Conservation (phyloP, 495 filamentous ascomycete genomes). For the Talaromyces borbonicus region DNA sequence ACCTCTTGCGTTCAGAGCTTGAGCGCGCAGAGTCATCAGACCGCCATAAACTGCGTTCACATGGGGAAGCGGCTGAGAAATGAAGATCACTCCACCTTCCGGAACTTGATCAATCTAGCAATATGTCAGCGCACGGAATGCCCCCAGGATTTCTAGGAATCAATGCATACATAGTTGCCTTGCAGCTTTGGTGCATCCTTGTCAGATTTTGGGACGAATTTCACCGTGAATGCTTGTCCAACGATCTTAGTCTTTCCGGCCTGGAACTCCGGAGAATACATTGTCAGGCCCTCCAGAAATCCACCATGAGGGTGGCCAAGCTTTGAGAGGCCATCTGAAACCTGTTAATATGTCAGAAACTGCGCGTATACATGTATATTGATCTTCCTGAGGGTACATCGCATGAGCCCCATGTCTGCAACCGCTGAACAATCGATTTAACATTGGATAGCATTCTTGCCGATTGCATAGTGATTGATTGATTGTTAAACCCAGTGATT, state of each 20-base stretch:
- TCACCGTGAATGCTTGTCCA: conserved; percentile 46
- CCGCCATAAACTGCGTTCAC: conserved; percentile 49
- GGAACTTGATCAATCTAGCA: conserved; percentile 44
- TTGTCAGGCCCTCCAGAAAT: conserved; percentile 43
- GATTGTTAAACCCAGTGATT: background rate
- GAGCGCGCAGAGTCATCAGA: conserved; percentile 43
- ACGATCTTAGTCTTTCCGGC: conserved; percentile 43
- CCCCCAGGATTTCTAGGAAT: background rate
- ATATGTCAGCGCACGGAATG: background rate
- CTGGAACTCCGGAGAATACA: conserved; percentile 47
- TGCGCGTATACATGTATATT: background rate
- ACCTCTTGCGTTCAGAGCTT: conserved; percentile 18
- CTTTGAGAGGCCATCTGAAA: conserved; percentile 30
- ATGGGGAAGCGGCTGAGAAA: conserved; percentile 38
- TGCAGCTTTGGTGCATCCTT: conserved; percentile 28
- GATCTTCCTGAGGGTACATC: background rate
- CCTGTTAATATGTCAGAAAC: conserved; percentile 2
- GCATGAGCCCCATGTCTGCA: background rate
- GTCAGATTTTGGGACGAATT: conserved; percentile 38
- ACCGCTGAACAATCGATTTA: background rate
- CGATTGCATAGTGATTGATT: background rate
- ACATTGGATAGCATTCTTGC: background rate
- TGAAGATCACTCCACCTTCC: conserved; percentile 37
- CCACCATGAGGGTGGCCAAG: conserved; percentile 40
- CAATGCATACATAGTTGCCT: conserved; percentile 35